Evolutionary conservation across 2,329 filamentous ascomycete genomes (phyloP).

Genomic region (Penicillium sp.): DNA sequence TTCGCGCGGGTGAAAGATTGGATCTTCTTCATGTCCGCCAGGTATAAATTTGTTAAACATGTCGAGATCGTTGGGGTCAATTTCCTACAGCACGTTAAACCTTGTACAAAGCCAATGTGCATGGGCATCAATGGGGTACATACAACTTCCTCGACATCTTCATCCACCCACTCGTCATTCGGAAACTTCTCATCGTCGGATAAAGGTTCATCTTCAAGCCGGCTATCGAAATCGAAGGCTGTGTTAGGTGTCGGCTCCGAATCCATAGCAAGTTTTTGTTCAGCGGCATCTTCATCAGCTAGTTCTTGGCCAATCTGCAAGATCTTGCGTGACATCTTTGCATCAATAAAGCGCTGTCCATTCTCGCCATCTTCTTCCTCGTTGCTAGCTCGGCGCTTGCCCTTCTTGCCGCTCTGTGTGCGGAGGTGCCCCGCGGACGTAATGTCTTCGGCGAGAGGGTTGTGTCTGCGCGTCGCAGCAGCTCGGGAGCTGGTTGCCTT

Average conservation of each 20-base stretch:
- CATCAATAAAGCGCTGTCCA: constrained; percentile 70
- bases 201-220: constrained; percentile 55
- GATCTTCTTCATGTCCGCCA: constrained; percentile 60
- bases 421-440: constrained; percentile 63
- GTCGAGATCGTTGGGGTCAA: constrained; percentile 83
- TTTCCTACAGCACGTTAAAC: constrained; percentile 50
- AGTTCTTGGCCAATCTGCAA: constrained; percentile 83
- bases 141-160: constrained; percentile 51
- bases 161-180: constrained; percentile 67
- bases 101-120: not conserved
- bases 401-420: constrained; percentile 65
- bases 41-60: constrained; percentile 88
- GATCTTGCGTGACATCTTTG: constrained; percentile 82
- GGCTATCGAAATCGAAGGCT: constrained; percentile 73
- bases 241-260: constrained; percentile 48
- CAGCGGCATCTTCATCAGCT: constrained; percentile 68
- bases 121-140: constrained; percentile 11
- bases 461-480: constrained; percentile 64
- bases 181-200: constrained; percentile 50
- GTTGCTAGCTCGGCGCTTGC: constrained; percentile 54
- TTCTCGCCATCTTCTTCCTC: constrained; percentile 54
- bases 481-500: constrained; percentile 61
- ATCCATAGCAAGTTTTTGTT: constrained; percentile 35
- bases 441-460: constrained; percentile 86
- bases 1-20: constrained; percentile 59